Percentiles rank a stretch among this genome's conserved stretches.
Conservation (phyloP, 2,329 filamentous ascomycete genomes). For the Paecilomyces dactylethromorphus region DNA sequence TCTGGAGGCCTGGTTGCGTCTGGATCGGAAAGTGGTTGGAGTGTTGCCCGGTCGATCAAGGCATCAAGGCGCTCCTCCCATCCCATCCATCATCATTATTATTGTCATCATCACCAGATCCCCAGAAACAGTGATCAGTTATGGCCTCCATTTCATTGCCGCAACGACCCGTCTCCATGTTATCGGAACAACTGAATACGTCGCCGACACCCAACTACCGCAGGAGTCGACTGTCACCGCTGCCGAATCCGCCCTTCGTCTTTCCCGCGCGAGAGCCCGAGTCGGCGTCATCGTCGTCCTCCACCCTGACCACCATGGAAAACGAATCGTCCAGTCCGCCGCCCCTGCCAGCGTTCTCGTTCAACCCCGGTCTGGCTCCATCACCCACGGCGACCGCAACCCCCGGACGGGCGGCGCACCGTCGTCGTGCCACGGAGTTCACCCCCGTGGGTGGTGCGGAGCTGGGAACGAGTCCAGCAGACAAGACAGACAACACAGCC, state of each 20-base stretch:
- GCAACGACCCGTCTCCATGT: constrained; percentile 20
- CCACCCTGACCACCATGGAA: constrained; percentile 36
- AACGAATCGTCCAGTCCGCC: constrained; percentile 39
- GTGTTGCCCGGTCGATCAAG: neutral
- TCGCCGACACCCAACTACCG: constrained; percentile 10
- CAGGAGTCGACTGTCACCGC: constrained; percentile 17
- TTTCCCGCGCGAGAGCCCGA: constrained; percentile 50
- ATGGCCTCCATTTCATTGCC: constrained; percentile 34
- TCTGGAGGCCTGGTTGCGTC: constrained; percentile 22
- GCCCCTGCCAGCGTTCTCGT: constrained; percentile 31
- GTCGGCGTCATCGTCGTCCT: constrained; percentile 44
- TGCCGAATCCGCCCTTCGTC: constrained; percentile 59
- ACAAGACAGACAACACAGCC: constrained; percentile 40
- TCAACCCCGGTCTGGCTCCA: constrained; percentile 26
- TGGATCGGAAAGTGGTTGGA: constrained; percentile 13
- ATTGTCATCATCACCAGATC: constrained; percentile 6
- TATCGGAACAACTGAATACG: constrained; percentile 22
- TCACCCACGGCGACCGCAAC: constrained; percentile 46
- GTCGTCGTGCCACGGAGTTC: constrained; percentile 78
- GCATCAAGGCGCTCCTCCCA: no score
- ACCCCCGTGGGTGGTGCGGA: constrained; percentile 56
- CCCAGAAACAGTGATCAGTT: constrained; percentile 8
- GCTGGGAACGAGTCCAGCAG: constrained; percentile 55
- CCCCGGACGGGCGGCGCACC: constrained; percentile 56
- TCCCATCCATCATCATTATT: constrained; percentile 9